Conservation (phyloP, 305 asterid genomes). For the Withania somnifera region DNA sequence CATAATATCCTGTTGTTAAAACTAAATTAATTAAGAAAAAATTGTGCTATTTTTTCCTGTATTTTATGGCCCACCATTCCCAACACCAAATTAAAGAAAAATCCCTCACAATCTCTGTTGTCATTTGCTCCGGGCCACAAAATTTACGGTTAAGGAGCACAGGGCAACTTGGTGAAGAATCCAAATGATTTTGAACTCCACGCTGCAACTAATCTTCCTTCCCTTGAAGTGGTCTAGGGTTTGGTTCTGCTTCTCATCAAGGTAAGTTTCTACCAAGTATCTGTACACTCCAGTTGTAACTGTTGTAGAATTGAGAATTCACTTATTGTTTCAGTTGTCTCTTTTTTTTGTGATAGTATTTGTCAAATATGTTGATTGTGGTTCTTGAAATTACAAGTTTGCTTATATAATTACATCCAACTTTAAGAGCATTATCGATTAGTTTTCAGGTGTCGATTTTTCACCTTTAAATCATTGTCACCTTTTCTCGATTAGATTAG, state of each 20-base stretch:
- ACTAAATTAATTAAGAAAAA: too few relatives aligned
- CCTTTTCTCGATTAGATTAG: not conserved
- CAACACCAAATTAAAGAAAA: too few relatives aligned
- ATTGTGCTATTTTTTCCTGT: too few relatives aligned
- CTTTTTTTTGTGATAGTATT: not conserved
- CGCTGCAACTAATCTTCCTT: too few relatives aligned
- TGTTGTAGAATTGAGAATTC: not conserved
- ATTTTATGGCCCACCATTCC: too few relatives aligned
- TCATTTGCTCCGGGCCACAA: too few relatives aligned
- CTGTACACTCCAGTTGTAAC: not conserved
- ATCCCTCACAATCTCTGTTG: too few relatives aligned
- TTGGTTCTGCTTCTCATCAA: not conserved
- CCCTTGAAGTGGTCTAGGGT: not conserved
- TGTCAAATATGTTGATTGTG: not conserved
- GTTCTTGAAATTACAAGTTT: not conserved
- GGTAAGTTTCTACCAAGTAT: not conserved
- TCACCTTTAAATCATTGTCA: not conserved
- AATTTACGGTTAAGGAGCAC: not conserved
- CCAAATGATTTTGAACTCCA: not conserved
- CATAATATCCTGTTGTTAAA: too few relatives aligned
- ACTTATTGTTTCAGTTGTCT: too few relatives aligned
- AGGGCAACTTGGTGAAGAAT: not conserved
- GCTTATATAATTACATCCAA: too few relatives aligned
- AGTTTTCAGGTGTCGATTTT: not conserved
- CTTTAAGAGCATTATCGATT: too few relatives aligned